Base-by-base conservation (phyloP, 768 basidiomycete species). In the Porphyrellus cyaneotinctus region DNA sequence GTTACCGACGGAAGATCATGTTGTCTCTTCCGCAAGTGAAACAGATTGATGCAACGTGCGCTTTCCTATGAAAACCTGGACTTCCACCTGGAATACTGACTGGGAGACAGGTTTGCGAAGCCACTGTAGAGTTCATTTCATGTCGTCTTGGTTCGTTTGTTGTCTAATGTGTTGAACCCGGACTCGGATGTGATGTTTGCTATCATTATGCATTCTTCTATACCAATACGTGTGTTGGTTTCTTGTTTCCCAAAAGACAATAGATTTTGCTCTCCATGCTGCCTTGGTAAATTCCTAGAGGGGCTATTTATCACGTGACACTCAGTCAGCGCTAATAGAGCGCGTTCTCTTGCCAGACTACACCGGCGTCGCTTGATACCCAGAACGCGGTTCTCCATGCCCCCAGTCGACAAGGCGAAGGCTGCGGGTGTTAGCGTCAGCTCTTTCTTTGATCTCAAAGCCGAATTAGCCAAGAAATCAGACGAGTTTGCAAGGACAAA, bases 1-100 rank as follows among this genome's bases (percentile, higher is more conserved):
- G 77, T 20, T 99, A 98, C 67, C 75, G 93, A 60, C 76, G 95
- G 48, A 99, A 97, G 73, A 78, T 98, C 49, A 91, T 89, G 67
- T 72, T 98, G 35, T 84, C 85, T 4, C 74, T 97, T 20, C 95
- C 95, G 0, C 91, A 95, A 62, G 71, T 98, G 51, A 82, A 83
- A 63, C 97, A 99, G 71, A 86, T 99, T 46, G 97, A 99, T 70
- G 97, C 97, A 37, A 97, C 90, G 87, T 97, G 64, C 57, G 93
- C 84, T 35, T n/a, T 35, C 26, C 14, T 23, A 5, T n/a, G 15
- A 22, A 12, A 17, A 44, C 41, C 15, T 32, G 33, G n/a, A 11
- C 6, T 18, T 17, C 6, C 33, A 22, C 10, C 26, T 12, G 13
- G 8, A n/a, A 43, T 20, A 2, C 52, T 64, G 15, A 64, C 18